Conservation (phyloP, 306 rosid genomes). For the Bauhinia variegata region DNA sequence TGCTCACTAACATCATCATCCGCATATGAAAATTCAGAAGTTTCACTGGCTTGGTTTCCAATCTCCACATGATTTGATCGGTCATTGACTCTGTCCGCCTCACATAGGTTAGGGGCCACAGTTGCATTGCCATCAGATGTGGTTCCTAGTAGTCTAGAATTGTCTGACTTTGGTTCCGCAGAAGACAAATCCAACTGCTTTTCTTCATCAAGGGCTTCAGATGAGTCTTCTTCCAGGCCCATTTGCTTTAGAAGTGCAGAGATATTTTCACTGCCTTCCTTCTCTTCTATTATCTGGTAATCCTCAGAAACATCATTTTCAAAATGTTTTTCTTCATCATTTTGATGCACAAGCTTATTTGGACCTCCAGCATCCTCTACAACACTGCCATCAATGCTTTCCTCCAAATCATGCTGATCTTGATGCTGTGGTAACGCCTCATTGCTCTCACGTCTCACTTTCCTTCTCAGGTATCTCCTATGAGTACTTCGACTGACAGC, state of each 20-base stretch:
- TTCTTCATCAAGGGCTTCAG: constrained; percentile 43
- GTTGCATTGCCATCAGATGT: constrained; percentile 22
- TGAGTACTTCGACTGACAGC: constrained; percentile 91
- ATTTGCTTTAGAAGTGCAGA: constrained; percentile 52
- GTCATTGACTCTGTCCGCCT: constrained; percentile 36
- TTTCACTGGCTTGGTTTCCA: constrained; percentile 58
- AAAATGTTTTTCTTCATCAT: constrained; percentile 31
- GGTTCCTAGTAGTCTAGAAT: constrained; percentile 25
- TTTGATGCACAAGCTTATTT: constrained; percentile 36
- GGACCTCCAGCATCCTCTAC: constrained; percentile 43
- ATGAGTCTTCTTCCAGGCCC: constrained; percentile 57
- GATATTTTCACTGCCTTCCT: constrained; percentile 50
- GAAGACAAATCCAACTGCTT: constrained; percentile 28
- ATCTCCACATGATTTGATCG: constrained; percentile 51
- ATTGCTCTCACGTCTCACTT: constrained; percentile 65
- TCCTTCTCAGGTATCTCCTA: constrained; percentile 79
- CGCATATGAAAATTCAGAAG: constrained; percentile 56
- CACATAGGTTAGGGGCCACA: constrained; percentile 41
- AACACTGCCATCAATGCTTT: constrained; percentile 28
- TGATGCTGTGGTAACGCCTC: constrained; percentile 53
- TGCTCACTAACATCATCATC: constrained; percentile 79
- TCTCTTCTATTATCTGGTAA: constrained; percentile 38
- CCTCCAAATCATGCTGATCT: constrained; percentile 47
- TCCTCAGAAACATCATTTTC: constrained; percentile 42
- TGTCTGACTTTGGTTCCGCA: constrained; percentile 29